Conservation (phyloP, 371 early-diverging fungal species). For the Basidiobolus heterosporus region DNA sequence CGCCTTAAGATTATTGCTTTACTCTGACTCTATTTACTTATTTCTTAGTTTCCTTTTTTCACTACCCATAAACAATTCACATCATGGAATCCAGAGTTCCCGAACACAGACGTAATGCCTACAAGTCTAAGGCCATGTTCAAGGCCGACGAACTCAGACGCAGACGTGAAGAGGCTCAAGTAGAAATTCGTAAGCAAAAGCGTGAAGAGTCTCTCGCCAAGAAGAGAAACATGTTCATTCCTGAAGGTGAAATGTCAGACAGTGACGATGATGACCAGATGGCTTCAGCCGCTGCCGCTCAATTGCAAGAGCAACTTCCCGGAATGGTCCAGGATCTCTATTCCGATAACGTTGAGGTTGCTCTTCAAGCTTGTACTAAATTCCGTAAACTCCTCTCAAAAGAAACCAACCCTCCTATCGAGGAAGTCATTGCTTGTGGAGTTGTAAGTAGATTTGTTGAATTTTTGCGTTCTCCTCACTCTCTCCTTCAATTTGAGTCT, state of each 20-base stretch:
- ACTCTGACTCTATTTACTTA: too few relatives aligned
- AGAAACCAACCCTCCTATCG: slow-evolving; percentile 96
- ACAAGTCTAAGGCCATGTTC: slow-evolving; percentile 72
- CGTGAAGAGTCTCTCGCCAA: slow-evolving; percentile 87
- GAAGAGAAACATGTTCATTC: slow-evolving; percentile 63
- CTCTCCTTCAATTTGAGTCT: slow-evolving; percentile 93
- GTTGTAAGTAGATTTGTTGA: slow-evolving; percentile 93
- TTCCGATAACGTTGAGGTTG: slow-evolving; percentile 57
- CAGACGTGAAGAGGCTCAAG: slow-evolving; percentile 79
- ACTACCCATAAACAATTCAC: too few relatives aligned
- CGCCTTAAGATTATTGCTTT: too few relatives aligned
- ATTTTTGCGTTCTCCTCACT: slow-evolving; percentile 64
- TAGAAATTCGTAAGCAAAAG: slow-evolving; percentile 91
- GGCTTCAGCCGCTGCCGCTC: slow-evolving; percentile 4
- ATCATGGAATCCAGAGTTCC: slow-evolving; percentile 7
- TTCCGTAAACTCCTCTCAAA: slow-evolving; percentile 96
- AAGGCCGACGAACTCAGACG: slow-evolving; percentile 85
- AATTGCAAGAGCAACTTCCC: slow-evolving; percentile 47
- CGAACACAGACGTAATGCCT: slow-evolving; percentile 48
- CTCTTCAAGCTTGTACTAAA: slow-evolving; percentile 70
- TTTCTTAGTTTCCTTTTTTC: too few relatives aligned
- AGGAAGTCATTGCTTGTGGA: slow-evolving; percentile 85
- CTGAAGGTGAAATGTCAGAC: slow-evolving; percentile 37
- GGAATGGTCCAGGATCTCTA: slow-evolving; percentile 56
- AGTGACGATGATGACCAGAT: slow-evolving; percentile 42